Conservation (phyloP, 306 rosid genomes). For the Acacia acuminata region DNA sequence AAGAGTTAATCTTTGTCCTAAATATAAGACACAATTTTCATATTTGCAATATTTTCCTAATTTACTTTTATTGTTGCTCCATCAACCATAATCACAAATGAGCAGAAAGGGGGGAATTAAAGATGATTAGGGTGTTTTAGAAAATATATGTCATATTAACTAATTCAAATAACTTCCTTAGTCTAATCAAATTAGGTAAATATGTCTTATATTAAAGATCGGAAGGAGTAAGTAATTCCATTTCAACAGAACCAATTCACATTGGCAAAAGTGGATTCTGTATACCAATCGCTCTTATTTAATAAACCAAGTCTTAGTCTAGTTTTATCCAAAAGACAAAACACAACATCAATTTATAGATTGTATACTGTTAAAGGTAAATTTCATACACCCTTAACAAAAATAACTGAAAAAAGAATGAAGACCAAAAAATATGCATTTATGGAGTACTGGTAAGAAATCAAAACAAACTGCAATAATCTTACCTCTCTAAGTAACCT, state of each 20-base stretch:
- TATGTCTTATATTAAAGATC: no score
- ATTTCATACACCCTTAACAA: not conserved
- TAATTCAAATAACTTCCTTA: no score
- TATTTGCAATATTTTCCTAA: no score
- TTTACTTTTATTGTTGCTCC: no score
- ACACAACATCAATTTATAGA: not conserved
- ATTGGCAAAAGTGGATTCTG: not conserved
- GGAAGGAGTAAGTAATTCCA: not conserved
- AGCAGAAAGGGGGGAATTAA: no score
- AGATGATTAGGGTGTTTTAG: no score
- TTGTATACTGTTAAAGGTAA: not conserved
- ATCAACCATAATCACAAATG: no score
- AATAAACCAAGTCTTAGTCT: not conserved
- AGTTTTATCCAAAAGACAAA: slow-evolving; percentile 1
- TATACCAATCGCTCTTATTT: not conserved
- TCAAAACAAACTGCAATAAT: slow-evolving; percentile 16
- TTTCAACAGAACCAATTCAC: not conserved
- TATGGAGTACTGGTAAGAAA: slow-evolving; percentile 4
- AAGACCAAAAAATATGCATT: not conserved
- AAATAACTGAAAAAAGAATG: not conserved
- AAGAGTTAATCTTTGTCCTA: no score
- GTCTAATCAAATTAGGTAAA: no score
- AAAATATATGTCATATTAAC: no score
- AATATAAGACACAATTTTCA: no score
- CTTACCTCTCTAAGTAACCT: slow-evolving; percentile 71